phyloP scores from a whole-genome alignment of 345 rosid genomes.

The Brassica nigra region DNA sequence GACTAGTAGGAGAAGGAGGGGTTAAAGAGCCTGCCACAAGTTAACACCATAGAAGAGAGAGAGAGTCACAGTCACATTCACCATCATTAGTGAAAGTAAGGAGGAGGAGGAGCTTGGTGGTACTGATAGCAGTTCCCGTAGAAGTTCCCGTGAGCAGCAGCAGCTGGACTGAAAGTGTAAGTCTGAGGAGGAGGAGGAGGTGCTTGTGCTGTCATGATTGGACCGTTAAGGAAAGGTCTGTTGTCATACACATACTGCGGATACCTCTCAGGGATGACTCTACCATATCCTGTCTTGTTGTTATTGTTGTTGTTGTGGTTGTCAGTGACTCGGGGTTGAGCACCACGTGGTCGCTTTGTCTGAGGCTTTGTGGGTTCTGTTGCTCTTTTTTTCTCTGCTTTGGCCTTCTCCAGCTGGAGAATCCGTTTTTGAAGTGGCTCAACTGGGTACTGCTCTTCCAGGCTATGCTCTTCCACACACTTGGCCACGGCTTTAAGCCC shows the following conservation, averaged over 20 bases:
- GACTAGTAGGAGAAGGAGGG: conserved; percentile 19
- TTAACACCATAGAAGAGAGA: conserved; percentile 40
- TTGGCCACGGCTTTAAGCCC: conserved; percentile 82
- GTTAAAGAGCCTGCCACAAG: conserved; percentile 41
- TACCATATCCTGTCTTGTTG: conserved; percentile 59
- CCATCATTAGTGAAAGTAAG: conserved; percentile 63
- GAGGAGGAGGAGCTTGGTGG: conserved; percentile 72
- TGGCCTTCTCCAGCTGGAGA: conserved; percentile 86
- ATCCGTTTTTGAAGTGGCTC: conserved; percentile 73
- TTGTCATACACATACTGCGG: conserved; percentile 82
- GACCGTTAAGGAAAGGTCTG: conserved; percentile 63
- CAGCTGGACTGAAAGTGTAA: conserved; percentile 68
- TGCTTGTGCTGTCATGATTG: conserved; percentile 59
- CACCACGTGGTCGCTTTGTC: conserved; percentile 89
- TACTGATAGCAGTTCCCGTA: conserved; percentile 92
- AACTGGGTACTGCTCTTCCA: conserved; percentile 76
- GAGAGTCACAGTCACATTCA: conserved; percentile 64
- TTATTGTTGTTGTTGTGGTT: conserved; percentile 30
- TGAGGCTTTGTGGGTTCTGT: conserved; percentile 88
- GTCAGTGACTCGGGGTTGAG: conserved; percentile 58
- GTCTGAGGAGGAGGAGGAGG: conserved; percentile 65
- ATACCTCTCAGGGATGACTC: conserved; percentile 68
- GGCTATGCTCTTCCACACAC: conserved; percentile 95
- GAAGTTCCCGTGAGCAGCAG: conserved; percentile 80
- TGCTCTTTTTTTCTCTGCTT: conserved; percentile 86